Percentiles rank a stretch among this genome's conserved stretches.
Evolutionary conservation across 306 rosid genomes (phyloP).

Genomic region (Castanea sativa): DNA sequence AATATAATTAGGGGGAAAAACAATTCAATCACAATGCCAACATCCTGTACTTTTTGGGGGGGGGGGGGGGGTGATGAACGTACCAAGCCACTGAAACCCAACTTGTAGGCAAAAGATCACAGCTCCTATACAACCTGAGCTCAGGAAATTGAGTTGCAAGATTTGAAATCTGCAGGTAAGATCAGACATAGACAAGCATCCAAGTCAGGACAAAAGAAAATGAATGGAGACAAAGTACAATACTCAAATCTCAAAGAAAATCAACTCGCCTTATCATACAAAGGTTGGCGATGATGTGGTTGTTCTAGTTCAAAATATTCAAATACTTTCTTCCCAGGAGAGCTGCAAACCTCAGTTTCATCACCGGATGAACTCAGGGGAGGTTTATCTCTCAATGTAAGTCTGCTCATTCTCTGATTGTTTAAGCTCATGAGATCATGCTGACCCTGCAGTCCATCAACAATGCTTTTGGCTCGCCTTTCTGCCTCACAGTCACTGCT

Average conservation of each 20-base stretch:
- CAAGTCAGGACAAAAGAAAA: slow-evolving; percentile 1
- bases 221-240: background rate
- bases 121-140: slow-evolving; percentile 43
- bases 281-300: slow-evolving; percentile 53
- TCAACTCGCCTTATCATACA: slow-evolving; percentile 51
- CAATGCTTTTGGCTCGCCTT: slow-evolving; percentile 29
- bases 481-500: slow-evolving; percentile 45
- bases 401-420: slow-evolving; percentile 30
- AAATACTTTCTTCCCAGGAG: slow-evolving; percentile 34
- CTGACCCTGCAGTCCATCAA: slow-evolving; percentile 20
- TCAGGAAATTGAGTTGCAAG: slow-evolving; percentile 53
- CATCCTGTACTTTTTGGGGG: background rate
- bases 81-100: slow-evolving; percentile 78
- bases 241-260: background rate
- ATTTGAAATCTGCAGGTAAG: slow-evolving; percentile 32
- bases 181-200: slow-evolving; percentile 10
- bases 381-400: slow-evolving; percentile 35
- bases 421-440: slow-evolving; percentile 21
- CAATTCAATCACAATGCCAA: background rate
- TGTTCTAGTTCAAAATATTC: slow-evolving; percentile 46
- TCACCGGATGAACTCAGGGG: slow-evolving; percentile 33
- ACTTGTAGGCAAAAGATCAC: slow-evolving; percentile 50
- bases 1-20: background rate
- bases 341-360: slow-evolving; percentile 40
- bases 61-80: background rate